These are phyloP conservation scores for Leishmania mexicana DNA, from an alignment of 208 protist species.

Conservation along the genomic window DNA sequence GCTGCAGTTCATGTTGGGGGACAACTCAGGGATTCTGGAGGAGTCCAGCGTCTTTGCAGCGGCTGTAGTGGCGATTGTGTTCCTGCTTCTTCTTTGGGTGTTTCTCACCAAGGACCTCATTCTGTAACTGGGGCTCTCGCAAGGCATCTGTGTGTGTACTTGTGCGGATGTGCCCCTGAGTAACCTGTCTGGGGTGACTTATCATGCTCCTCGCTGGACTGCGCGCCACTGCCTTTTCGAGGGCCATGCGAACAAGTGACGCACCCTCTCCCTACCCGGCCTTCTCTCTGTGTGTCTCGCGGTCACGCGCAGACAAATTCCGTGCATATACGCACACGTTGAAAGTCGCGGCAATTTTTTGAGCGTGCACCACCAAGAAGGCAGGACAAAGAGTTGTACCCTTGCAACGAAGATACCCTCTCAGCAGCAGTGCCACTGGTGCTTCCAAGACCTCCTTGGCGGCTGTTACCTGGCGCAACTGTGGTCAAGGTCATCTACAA, in stretches of 20 bases:
- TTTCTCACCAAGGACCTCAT: slow-evolving; percentile 72
- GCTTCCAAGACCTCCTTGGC: not conserved
- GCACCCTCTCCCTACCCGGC: too few species aligned
- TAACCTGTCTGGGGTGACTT: not conserved
- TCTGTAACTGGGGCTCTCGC: slow-evolving; percentile 17
- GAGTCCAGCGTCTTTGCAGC: slow-evolving; percentile 34
- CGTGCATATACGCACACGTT: too few species aligned
- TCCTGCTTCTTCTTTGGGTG: slow-evolving; percentile 55
- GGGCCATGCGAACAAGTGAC: not conserved
- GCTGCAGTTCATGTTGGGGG: slow-evolving; percentile 54
- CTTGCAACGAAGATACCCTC: not conserved
- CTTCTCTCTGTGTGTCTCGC: not conserved
- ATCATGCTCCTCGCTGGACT: not conserved
- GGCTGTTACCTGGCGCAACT: not conserved
- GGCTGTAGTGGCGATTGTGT: slow-evolving; percentile 31
- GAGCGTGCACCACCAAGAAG: not conserved
- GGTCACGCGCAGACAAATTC: too few species aligned
- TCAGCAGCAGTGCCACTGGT: not conserved
- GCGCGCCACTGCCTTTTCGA: not conserved
- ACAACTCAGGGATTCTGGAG: slow-evolving; percentile 23
- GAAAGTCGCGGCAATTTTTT: too few species aligned
- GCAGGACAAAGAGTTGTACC: not conserved
- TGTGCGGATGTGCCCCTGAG: not conserved
- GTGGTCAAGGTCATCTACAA: too few species aligned
- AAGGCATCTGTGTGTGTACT: not conserved